Evolutionary conservation across 768 basidiomycete species (phyloP), one percentile per base, ranked within the genome.

Genomic region (Tricholoma flavovirens): DNA sequence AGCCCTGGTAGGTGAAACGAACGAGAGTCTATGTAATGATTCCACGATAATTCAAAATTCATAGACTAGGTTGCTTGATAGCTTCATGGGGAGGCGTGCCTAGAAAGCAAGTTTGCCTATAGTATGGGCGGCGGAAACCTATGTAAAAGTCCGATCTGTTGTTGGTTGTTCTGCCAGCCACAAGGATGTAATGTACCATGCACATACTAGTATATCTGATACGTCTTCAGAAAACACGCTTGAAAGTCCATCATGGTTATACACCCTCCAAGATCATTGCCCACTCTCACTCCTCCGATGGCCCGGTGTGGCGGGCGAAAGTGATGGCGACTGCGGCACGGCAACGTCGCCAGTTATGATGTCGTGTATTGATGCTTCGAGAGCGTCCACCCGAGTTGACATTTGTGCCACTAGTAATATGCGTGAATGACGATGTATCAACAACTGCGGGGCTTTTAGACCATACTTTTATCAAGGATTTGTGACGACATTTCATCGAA

Each of bases 401-500:
- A 96, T 97, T 64, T 93, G 88, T 54, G 75, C 82, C 94, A 97
- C 94, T 96, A 66, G 33, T 19, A 10, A 51, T 53, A 26, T n/a
- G 33, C 53, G 21, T 56, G 55, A 38, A 60, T 53, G 43, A 14
- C n/a, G 52, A 53, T 50, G 52, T 60, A 61, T 30, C 29, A 43
- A 19, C 21, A 53, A 53, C 49, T 35, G 53, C 60, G 10, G 49
- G 45, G 54, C 15, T n/a, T 12, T 49, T 38, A 54, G 42, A 49
- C 79, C 87, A 62, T 66, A 92, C 89, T 91, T 63, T 87, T 78
- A 56, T 90, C 87, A 59, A 96, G 78, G 59, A 97, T 90, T 68
- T 95, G 89, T 17, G 78, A 77, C 30, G 93, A 95, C 92, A 95
- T 95, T 52, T 93, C 88, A 63, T 96, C 92, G 64, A 97, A 96